These are phyloP conservation scores for Stachybotrys chlorohalonatus DNA, from an alignment of 2,329 filamentous ascomycete genomes.

Conservation along the genomic window DNA sequence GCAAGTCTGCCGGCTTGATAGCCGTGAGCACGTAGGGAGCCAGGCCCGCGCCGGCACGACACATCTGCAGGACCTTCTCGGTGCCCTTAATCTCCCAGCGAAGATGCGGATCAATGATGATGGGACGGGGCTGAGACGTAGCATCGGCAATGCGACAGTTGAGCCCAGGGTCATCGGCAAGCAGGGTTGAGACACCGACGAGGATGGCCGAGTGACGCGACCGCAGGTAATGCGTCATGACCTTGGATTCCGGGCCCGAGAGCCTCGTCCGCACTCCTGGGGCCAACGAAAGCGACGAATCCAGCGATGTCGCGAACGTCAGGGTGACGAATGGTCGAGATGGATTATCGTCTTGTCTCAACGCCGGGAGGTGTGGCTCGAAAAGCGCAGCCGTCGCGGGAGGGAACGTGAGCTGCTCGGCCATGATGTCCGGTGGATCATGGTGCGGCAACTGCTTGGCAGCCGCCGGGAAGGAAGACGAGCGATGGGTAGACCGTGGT, in stretches of 20 bases:
- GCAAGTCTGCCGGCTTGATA: conserved; percentile 29
- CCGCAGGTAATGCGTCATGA: conserved; percentile 89
- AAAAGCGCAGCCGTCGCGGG: conserved; percentile 19
- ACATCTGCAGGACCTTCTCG: conserved; percentile 59
- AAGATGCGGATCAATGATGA: conserved; percentile 72
- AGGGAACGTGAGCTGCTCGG: conserved; percentile 23
- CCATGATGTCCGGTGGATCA: conserved; percentile 12
- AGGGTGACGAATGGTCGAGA: conserved; percentile 56
- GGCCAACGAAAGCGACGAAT: conserved; percentile 66
- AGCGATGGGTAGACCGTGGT: no score
- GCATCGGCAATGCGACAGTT: conserved; percentile 67
- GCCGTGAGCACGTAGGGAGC: conserved; percentile 65
- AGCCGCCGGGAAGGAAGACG: no score
- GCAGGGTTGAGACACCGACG: conserved; percentile 73
- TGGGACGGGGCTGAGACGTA: conserved; percentile 64
- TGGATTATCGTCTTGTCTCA: not conserved
- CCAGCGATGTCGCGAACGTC: conserved; percentile 86
- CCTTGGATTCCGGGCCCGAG: conserved; percentile 74
- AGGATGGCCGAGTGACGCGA: conserved; percentile 76
- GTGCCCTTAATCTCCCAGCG: conserved; percentile 56
- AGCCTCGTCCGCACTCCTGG: conserved; percentile 75
- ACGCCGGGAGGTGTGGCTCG: conserved; percentile 22
- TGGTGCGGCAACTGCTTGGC: no score
- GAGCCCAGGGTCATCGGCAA: conserved; percentile 75
- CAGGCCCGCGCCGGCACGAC: conserved; percentile 54